These are phyloP conservation scores for Fraxinus platypoda DNA, from an alignment of 305 asterid species.

Conservation along the genomic window DNA sequence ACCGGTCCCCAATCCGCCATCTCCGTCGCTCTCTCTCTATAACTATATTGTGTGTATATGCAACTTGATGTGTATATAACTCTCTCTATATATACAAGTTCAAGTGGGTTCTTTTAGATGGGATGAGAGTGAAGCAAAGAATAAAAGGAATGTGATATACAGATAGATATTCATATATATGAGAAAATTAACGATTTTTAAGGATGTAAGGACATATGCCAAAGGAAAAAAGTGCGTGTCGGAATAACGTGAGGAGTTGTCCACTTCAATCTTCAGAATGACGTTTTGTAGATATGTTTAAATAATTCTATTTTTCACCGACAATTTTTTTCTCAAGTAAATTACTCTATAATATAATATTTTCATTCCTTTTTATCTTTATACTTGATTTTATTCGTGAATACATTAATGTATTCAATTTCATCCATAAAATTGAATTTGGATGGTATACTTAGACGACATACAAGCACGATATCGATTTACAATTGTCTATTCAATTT, in stretches of 20 bases:
- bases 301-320: conserved; percentile 23
- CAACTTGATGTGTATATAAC: not conserved
- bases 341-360: no score
- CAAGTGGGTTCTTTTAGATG: not conserved
- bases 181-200: not conserved
- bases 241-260: conserved; percentile 14
- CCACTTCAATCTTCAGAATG: conserved; percentile 25
- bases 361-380: no score
- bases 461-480: no score
- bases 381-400: no score
- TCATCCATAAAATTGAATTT: no score
- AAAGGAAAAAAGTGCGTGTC: conserved; percentile 27
- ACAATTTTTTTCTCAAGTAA: not conserved
- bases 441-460: no score
- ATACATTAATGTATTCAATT: no score
- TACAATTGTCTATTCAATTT: no score
- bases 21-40: not conserved
- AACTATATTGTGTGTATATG: not conserved
- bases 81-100: not conserved
- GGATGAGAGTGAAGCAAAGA: conserved; percentile 26
- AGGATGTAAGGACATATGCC: conserved; percentile 28
- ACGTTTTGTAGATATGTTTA: not conserved
- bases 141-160: not conserved
- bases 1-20: conserved; percentile 88
- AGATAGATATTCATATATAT: not conserved